A percentile compares a stretch with the other conserved stretches of the same genome.
These are phyloP conservation scores for Prunus dulcis DNA, from an alignment of 306 rosid genomes.

Conservation along the genomic window DNA sequence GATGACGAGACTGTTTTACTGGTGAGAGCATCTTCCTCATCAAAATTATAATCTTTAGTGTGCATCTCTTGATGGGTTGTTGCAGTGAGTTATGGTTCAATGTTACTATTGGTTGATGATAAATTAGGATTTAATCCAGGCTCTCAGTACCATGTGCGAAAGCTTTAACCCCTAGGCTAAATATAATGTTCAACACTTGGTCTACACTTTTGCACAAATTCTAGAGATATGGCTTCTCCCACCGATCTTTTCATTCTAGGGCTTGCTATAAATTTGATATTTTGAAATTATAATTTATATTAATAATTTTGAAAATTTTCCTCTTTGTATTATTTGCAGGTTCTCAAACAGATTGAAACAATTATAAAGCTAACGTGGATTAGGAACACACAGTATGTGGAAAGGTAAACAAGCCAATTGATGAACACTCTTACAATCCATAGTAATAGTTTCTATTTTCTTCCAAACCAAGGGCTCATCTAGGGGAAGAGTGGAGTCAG, in stretches of 20 bases:
- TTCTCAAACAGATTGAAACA: conserved; percentile 54
- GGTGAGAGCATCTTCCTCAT: conserved; percentile 44
- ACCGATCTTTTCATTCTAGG: not conserved
- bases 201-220: not conserved
- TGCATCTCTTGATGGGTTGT: not conserved
- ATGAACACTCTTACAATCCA: not conserved
- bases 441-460: not conserved
- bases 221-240: not conserved
- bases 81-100: not conserved
- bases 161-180: not conserved
- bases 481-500: not conserved
- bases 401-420: conserved; percentile 42
- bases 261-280: not conserved
- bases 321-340: conserved; percentile 36
- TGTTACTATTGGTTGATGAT: not conserved
- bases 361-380: conserved; percentile 80
- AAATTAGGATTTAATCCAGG: not conserved
- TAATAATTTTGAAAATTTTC: not conserved
- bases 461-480: not conserved
- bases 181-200: too few species aligned
- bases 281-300: not conserved
- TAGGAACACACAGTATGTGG: conserved; percentile 71
- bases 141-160: not conserved
- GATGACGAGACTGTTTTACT: conserved; percentile 75
- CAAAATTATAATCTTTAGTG: not conserved